Base-by-base conservation (phyloP, 495 filamentous ascomycete genomes). In the Penicillium nucicola region DNA sequence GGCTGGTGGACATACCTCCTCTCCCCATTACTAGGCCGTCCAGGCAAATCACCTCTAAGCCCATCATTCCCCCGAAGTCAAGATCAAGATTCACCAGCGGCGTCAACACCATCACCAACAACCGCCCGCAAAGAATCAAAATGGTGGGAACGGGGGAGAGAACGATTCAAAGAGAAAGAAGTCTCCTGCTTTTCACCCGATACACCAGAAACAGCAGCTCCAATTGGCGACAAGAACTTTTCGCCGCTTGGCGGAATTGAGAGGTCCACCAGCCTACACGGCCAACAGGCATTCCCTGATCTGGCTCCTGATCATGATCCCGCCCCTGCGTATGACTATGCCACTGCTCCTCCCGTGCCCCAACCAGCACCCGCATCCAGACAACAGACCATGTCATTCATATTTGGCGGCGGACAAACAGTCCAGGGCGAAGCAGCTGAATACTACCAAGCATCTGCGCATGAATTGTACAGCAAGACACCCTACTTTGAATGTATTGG, bases 1-100 rank as follows among this genome's bases (percentile, higher is more conserved):
- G 89, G 89, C 10, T 96, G 91, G 91, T 96, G 91, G 91, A 91
- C 88, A 52, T 79, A 86, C 50, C 79, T 95, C 35, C 84, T 85
- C 2, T 90, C 90, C 1, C 91, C 91, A 0, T 85, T 95, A 47
- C 59, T 83, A 34, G 68, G 75, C 15, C 62, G 71, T 5, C 72
- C 74, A 11, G 75, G 58, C 9, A 66, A 52, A 38, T 68, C 64
- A n/a, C 64, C 65, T 4, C 39, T 60, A 4, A 61, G 61, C 23
- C 58, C 66, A 4, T 59, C 20, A 31, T 68, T 43, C 64, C 76
- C 20, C 55, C 62, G 13, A 28, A 28, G 5, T 8, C 25, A 28
- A 28, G 25, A 28, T 8, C 7, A 6, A 23, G 71, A 37, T 66
- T 68, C 18, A 48, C 62, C 55, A 15, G 53, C 66, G 6, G 59